Percentiles rank a stretch among this genome's conserved stretches.
Evolutionary conservation across 169 alveolate species (phyloP).

Genomic region (Babesia sp.): DNA sequence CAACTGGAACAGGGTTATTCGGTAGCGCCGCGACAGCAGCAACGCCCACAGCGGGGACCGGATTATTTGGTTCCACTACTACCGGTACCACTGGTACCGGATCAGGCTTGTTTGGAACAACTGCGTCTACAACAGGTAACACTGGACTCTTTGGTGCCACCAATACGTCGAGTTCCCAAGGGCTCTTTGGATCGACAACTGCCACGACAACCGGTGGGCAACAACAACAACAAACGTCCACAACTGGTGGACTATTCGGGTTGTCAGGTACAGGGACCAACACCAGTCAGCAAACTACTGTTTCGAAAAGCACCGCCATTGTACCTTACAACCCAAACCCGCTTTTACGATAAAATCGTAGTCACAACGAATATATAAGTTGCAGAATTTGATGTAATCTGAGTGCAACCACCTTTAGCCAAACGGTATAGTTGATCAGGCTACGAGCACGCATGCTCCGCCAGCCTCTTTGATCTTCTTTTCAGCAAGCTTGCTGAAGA

Average conservation of each 20-base stretch:
- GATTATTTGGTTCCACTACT: neutral
- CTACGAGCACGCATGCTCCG: constrained; percentile 94
- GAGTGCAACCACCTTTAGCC: constrained; percentile 13
- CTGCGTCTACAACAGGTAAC: neutral
- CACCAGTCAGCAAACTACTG: constrained; percentile 4
- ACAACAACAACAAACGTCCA: no score
- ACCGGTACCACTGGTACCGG: neutral
- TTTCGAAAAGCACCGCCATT: constrained; percentile 36
- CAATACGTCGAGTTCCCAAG: neutral
- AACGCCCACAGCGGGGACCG: neutral
- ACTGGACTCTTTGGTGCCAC: constrained; percentile 1
- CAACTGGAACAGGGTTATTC: neutral
- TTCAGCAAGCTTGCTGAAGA: constrained; percentile 95
- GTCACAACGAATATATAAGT: neutral
- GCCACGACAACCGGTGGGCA: constrained; percentile 7
- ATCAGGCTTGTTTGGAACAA: neutral
- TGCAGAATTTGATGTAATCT: neutral
- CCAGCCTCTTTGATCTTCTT: constrained; percentile 96
- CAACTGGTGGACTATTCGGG: constrained; percentile 1
- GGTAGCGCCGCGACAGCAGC: neutral
- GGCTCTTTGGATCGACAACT: constrained; percentile 3
- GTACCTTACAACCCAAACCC: constrained; percentile 44
- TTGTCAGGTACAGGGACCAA: neutral
- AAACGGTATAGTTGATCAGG: constrained; percentile 71
- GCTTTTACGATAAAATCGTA: neutral